phyloP scores from a whole-genome alignment of 805 yeast genomes.

The Scheffersomyces spartinae region DNA sequence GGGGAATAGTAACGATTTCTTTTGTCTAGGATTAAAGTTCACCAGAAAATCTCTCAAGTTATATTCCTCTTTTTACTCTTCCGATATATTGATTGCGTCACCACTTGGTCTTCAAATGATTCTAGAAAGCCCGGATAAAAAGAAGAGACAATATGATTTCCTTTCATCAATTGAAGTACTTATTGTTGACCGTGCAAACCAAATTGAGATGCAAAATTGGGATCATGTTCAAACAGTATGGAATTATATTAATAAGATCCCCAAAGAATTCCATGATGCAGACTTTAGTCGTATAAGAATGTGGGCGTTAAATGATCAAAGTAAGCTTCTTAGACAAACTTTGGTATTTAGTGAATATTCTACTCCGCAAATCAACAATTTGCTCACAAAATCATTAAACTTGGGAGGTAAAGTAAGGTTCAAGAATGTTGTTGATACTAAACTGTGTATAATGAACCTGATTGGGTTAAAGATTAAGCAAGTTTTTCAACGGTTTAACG shows the following conservation, averaged over 20 bases:
- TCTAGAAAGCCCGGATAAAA: conserved; percentile 46
- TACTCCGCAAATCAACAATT: conserved; percentile 72
- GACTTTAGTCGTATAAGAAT: conserved; percentile 87
- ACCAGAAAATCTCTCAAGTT: conserved; percentile 80
- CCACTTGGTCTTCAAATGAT: conserved; percentile 78
- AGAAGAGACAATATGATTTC: conserved; percentile 65
- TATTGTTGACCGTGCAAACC: conserved; percentile 74
- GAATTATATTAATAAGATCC: conserved; percentile 65
- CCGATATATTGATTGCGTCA: conserved; percentile 83
- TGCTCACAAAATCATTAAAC: conserved; percentile 40
- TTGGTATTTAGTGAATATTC: conserved; percentile 62
- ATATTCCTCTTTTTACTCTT: conserved; percentile 70
- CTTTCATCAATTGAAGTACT: conserved; percentile 79
- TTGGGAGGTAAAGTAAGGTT: conserved; percentile 50
- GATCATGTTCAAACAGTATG: conserved; percentile 60
- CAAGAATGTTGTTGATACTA: conserved; percentile 32
- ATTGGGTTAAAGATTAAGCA: conserved; percentile 60
- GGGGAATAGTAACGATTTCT: conserved; percentile 88
- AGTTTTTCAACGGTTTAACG: conserved; percentile 60
- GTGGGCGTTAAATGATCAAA: conserved; percentile 86
- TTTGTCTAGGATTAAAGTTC: conserved; percentile 82
- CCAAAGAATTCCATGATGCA: conserved; percentile 64
- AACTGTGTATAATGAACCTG: conserved; percentile 45
- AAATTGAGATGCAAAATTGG: conserved; percentile 88
- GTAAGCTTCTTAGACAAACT: conserved; percentile 62